These are phyloP conservation scores for Closterium sp. DNA, from an alignment of 139 green algal genomes.

Conservation along the genomic window DNA sequence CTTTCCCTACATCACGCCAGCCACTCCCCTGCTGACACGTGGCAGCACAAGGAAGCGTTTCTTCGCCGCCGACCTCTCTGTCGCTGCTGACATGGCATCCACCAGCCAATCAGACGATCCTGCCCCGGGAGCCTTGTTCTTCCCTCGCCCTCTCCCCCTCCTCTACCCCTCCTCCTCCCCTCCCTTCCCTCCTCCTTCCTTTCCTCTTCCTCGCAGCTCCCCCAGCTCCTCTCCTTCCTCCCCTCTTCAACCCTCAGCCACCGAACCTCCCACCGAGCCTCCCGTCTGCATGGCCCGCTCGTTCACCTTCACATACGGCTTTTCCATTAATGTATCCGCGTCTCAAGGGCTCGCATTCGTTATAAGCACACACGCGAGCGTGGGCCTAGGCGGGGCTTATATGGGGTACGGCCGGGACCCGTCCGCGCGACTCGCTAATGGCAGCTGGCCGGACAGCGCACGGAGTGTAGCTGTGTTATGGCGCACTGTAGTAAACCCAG, in stretches of 20 bases:
- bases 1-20: not conserved
- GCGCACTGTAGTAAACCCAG: too few relatives aligned
- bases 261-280: not conserved
- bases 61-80: not conserved
- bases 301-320: not conserved
- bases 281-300: not conserved
- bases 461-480: too few relatives aligned
- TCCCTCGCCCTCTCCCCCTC: not conserved
- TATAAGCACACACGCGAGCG: not conserved
- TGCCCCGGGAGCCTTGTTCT: not conserved
- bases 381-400: not conserved
- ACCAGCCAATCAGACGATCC: not conserved
- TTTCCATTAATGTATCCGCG: not conserved
- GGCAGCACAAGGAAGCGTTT: not conserved
- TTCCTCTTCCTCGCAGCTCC: not conserved
- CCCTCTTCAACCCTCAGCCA: not conserved
- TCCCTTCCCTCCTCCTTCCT: not conserved
- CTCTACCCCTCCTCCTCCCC: not conserved
- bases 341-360: not conserved
- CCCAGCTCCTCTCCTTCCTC: not conserved
- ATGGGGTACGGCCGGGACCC: not conserved
- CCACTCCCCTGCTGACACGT: not conserved
- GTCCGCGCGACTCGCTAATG: not conserved
- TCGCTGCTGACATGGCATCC: not conserved
- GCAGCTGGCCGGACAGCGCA: not conserved